Evolutionary conservation across 768 basidiomycete genomes (phyloP), one percentile per base, ranked within the genome.

Genomic region (Porpolomopsis calyptriformis): DNA sequence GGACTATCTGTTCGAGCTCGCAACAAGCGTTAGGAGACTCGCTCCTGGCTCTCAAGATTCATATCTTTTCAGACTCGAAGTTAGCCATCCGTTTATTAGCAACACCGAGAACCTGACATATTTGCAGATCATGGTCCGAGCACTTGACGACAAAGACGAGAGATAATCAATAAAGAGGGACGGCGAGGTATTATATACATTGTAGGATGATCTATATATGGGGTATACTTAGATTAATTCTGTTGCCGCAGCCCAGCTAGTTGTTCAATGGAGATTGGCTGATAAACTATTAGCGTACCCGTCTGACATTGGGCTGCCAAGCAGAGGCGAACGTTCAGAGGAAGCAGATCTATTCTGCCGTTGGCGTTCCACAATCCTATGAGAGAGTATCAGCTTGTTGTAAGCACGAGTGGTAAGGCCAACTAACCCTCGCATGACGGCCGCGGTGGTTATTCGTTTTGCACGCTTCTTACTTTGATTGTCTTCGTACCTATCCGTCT

Each of bases 401-500:
- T 22, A 43, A n/a, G 3, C n/a, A 19, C 16, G 37, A 20, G 29
- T 47, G n/a, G 35, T 18, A 22, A 36, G 18, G 22, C 51, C 23
- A 11, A 62, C 73, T 27, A 25, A 86, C 85, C 85, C 84, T 56
- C 77, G 71, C 84, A 93, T 89, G 31, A 89, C 72, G 6, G 77
- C 74, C 6, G 83, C 76, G 10, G 80, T 88, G 10, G 81, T 82
- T 49, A 74, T 62, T 11, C 92, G 71, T 51, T 73, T 80, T 0
- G 86, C 91, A 6, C 71, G 67, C 48, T 72, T 73, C 58, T 91
- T 92, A 43, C 78, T 81, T 40, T 80, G 80, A 57, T 94, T 96
- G 53, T 90, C 87, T 52, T 87, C 80, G 54, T 85, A 93, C 22
- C 80, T 73, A 64, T 96, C 92, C 2, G 91, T 94, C 63, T 96